Evolutionary conservation across 306 rosid genomes (phyloP).

Genomic region (Quercus alba): DNA sequence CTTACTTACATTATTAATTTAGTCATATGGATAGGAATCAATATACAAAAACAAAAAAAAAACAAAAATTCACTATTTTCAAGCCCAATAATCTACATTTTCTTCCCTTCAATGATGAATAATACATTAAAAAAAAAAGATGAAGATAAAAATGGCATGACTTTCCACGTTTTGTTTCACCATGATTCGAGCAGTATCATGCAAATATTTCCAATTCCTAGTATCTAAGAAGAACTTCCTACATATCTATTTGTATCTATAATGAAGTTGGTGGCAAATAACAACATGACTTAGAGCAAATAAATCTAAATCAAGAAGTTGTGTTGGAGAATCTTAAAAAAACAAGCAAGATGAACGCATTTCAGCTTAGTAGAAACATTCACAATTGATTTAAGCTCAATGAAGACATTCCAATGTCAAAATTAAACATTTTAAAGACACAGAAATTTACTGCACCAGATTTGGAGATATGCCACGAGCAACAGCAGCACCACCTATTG

Average conservation of each 20-base stretch:
- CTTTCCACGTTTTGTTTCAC: background rate
- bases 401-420: conserved; percentile 7
- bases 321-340: background rate
- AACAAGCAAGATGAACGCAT: background rate
- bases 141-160: background rate
- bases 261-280: background rate
- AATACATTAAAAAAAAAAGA: background rate
- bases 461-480: conserved; percentile 95
- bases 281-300: background rate
- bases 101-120: background rate
- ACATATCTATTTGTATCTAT: background rate
- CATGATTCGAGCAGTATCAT: background rate
- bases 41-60: background rate
- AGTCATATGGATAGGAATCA: background rate
- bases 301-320: background rate
- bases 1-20: background rate
- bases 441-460: conserved; percentile 45
- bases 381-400: background rate
- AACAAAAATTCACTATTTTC: background rate
- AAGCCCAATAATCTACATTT: background rate
- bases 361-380: conserved; percentile 2
- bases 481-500: conserved; percentile 82
- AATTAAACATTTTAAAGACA: background rate
- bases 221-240: background rate
- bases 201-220: background rate